phyloP scores from a whole-genome alignment of 306 rosid species.

The Citrullus colocynthis region DNA sequence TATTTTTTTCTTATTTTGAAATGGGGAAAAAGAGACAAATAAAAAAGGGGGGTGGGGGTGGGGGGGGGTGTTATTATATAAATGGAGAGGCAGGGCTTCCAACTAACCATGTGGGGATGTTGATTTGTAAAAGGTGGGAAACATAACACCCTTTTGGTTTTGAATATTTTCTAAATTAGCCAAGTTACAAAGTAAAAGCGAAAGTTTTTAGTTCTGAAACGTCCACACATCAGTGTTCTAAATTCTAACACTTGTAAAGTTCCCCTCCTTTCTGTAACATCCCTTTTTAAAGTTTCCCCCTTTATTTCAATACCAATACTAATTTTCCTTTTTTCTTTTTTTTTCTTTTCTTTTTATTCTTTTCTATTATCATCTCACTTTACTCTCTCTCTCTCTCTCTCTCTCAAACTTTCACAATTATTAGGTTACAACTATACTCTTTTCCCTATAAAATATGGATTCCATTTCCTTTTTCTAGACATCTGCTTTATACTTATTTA shows the following conservation, averaged over 20 bases:
- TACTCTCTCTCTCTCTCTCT: background rate
- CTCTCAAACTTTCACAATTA: background rate
- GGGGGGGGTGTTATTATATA: background rate
- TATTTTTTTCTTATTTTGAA: background rate
- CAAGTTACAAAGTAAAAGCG: slow-evolving; percentile 11
- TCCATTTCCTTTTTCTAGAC: no score
- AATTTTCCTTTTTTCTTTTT: background rate
- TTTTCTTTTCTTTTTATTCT: background rate
- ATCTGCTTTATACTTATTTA: background rate
- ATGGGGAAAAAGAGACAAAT: background rate
- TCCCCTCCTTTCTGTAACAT: slow-evolving; percentile 3
- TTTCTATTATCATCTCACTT: background rate
- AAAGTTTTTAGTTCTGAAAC: background rate
- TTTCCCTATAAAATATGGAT: background rate
- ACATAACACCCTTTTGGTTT: background rate
- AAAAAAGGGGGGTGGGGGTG: no score
- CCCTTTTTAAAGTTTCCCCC: background rate
- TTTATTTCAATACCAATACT: background rate
- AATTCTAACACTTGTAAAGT: slow-evolving; percentile 10
- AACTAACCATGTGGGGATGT: slow-evolving; percentile 22
- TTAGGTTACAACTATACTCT: background rate
- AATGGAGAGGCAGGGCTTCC: slow-evolving; percentile 14
- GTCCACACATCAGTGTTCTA: background rate
- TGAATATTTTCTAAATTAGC: slow-evolving; percentile 7
- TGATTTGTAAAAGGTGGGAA: background rate